phyloP scores from a whole-genome alignment of 2,329 filamentous ascomycete genomes.

The Mariannaea sp. region DNA sequence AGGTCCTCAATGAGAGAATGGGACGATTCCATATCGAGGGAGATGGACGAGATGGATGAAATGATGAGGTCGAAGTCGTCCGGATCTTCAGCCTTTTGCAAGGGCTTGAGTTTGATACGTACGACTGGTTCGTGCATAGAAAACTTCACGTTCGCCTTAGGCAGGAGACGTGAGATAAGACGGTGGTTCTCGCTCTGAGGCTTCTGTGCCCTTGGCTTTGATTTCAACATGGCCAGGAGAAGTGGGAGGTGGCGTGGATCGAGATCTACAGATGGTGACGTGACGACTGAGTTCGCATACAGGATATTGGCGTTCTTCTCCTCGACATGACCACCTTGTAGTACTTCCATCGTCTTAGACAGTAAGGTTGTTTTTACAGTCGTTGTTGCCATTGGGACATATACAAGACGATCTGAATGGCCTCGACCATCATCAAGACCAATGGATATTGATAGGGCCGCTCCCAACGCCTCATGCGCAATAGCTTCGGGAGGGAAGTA shows the following conservation, averaged over 20 bases:
- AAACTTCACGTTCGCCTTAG: slow-evolving; percentile 92
- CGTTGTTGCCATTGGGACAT: slow-evolving; percentile 96
- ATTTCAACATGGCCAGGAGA: slow-evolving; percentile 74
- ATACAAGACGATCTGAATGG: slow-evolving; percentile 83
- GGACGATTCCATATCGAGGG: slow-evolving; percentile 92
- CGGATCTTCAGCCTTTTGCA: slow-evolving; percentile 65
- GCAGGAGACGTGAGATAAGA: slow-evolving; percentile 86
- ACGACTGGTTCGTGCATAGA: slow-evolving; percentile 96
- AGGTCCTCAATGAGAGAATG: slow-evolving; percentile 83
- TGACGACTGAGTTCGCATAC: slow-evolving; percentile 94
- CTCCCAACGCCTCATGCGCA: slow-evolving; percentile 91
- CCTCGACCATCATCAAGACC: slow-evolving; percentile 89
- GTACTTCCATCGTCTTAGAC: slow-evolving; percentile 87
- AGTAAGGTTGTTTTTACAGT: slow-evolving; percentile 92
- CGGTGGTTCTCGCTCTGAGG: slow-evolving; percentile 57
- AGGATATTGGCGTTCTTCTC: slow-evolving; percentile 95
- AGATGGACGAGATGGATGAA: slow-evolving; percentile 91
- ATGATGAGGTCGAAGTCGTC: slow-evolving; percentile 96
- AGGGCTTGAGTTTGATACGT: slow-evolving; percentile 83
- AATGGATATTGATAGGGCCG: slow-evolving; percentile 89
- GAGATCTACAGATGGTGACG: slow-evolving; percentile 91
- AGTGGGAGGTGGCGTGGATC: slow-evolving; percentile 91
- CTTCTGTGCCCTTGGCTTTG: slow-evolving; percentile 47
- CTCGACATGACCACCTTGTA: slow-evolving; percentile 70
- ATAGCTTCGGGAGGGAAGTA: slow-evolving; percentile 94